Evolutionary conservation across 2,329 filamentous ascomycete genomes (phyloP).

Genomic region (Botryotinia globosa): DNA sequence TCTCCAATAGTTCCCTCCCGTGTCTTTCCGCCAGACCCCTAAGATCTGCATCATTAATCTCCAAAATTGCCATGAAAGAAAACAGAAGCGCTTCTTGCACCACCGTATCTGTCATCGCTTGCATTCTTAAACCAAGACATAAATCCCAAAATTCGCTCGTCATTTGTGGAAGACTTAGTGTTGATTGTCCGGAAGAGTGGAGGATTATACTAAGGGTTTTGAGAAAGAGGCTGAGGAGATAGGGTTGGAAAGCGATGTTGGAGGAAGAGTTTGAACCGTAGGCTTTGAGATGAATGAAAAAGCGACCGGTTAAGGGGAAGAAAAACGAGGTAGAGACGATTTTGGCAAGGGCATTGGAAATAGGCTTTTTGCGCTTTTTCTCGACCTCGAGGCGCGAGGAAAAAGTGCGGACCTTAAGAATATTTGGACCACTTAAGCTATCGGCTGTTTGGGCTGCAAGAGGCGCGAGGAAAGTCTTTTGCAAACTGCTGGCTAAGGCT

Average conservation of each 20-base stretch:
- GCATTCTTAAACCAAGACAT: slow-evolving; percentile 67
- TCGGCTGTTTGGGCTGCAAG: slow-evolving; percentile 81
- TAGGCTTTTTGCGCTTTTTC: slow-evolving; percentile 54
- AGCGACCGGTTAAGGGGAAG: slow-evolving; percentile 78
- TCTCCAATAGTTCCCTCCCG: slow-evolving; percentile 77
- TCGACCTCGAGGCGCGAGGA: slow-evolving; percentile 71
- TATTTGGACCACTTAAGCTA: slow-evolving; percentile 71
- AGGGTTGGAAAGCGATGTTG: slow-evolving; percentile 68
- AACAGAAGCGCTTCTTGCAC: slow-evolving; percentile 76
- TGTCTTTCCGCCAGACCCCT: slow-evolving; percentile 70
- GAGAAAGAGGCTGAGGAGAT: slow-evolving; percentile 74
- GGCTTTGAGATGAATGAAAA: slow-evolving; percentile 62
- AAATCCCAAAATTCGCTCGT: slow-evolving; percentile 82
- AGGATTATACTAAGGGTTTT: slow-evolving; percentile 83
- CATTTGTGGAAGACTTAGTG: slow-evolving; percentile 71
- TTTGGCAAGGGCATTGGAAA: slow-evolving; percentile 74
- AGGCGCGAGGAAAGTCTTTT: slow-evolving; percentile 72
- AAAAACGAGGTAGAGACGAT: slow-evolving; percentile 78
- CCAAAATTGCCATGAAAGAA: slow-evolving; percentile 73
- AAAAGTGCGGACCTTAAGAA: slow-evolving; percentile 87
- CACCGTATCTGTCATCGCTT: slow-evolving; percentile 57
- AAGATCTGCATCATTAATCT: slow-evolving; percentile 71
- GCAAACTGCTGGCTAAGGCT: slow-evolving; percentile 63
- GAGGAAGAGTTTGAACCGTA: slow-evolving; percentile 44
- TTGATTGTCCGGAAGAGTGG: slow-evolving; percentile 78